Conservation (phyloP, 495 filamentous ascomycete genomes). For the Trichoderma orchidacearum region DNA sequence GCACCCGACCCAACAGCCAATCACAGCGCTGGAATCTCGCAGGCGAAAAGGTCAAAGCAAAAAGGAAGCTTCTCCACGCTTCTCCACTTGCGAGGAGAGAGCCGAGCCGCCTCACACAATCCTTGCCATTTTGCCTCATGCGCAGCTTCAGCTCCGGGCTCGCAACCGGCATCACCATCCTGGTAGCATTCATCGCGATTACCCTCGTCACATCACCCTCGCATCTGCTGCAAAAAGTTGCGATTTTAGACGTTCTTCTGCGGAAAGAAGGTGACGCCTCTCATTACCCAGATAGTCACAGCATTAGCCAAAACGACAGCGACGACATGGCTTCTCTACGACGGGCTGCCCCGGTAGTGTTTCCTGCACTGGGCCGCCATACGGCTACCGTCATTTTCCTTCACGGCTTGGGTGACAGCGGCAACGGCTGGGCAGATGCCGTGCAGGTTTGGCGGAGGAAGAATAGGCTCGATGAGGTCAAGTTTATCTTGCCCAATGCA, state of each 20-base stretch:
- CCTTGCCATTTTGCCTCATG: neutral
- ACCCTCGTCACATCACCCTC: neutral
- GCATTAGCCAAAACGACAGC: no score
- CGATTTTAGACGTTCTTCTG: no score
- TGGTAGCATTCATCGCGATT: neutral
- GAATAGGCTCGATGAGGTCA: slow-evolving; percentile 65
- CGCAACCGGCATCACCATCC: neutral
- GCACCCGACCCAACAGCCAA: no score
- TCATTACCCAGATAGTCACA: no score
- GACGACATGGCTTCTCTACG: neutral
- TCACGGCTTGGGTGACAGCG: slow-evolving; percentile 74
- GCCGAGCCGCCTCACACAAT: no score
- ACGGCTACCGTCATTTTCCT: slow-evolving; percentile 83
- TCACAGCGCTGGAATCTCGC: no score
- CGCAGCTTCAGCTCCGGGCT: neutral
- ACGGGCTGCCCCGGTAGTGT: slow-evolving; percentile 39
- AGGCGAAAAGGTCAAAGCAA: no score
- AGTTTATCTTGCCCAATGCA: slow-evolving; percentile 82
- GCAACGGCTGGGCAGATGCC: slow-evolving; percentile 56
- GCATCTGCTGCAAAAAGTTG: neutral
- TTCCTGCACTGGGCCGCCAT: slow-evolving; percentile 78
- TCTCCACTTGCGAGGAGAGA: no score
- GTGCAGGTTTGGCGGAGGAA: slow-evolving; percentile 63
- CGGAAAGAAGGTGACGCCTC: no score
- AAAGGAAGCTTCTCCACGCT: no score